A percentile compares a stretch with the other conserved stretches of the same genome.
These are phyloP conservation scores for Trichoderma brevicompactum DNA, from an alignment of 2,329 filamentous ascomycete genomes.

Conservation along the genomic window DNA sequence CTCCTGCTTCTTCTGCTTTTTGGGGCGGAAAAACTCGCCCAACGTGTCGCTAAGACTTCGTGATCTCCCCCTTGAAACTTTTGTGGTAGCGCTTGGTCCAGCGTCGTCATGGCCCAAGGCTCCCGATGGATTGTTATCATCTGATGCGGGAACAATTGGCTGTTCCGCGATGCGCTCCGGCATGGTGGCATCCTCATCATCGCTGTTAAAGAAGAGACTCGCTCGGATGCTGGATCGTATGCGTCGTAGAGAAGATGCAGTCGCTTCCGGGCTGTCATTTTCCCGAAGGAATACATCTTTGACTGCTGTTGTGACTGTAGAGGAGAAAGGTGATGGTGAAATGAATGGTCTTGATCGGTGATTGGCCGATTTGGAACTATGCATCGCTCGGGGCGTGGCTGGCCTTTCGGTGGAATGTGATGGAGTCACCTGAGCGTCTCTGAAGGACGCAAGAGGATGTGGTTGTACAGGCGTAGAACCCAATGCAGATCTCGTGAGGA, in stretches of 20 bases:
- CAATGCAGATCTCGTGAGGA: slow-evolving; percentile 36
- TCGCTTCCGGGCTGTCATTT: slow-evolving; percentile 46
- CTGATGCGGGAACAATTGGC: slow-evolving; percentile 35
- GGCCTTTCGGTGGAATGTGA: slow-evolving; percentile 36
- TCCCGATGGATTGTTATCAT: slow-evolving; percentile 34
- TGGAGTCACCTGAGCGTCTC: slow-evolving; percentile 36
- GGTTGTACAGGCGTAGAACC: slow-evolving; percentile 37
- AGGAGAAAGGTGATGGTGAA: slow-evolving; percentile 63
- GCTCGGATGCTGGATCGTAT: slow-evolving; percentile 56
- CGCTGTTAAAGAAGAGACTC: slow-evolving; percentile 58
- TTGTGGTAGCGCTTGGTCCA: slow-evolving; percentile 29
- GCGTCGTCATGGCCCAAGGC: slow-evolving; percentile 33
- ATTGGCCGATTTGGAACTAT: slow-evolving; percentile 40
- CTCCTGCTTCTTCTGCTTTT: slow-evolving; percentile 40
- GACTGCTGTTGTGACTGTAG: slow-evolving; percentile 62
- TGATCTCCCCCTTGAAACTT: slow-evolving; percentile 39
- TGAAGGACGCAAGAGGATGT: slow-evolving; percentile 41
- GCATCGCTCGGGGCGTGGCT: slow-evolving; percentile 38
- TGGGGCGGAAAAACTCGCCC: slow-evolving; percentile 46
- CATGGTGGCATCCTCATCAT: slow-evolving; percentile 43
- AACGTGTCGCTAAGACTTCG: slow-evolving; percentile 50
- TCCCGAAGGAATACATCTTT: slow-evolving; percentile 59
- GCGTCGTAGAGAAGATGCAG: slow-evolving; percentile 52
- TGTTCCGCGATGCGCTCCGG: slow-evolving; percentile 33
- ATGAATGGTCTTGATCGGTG: slow-evolving; percentile 54